Evolutionary conservation across 768 basidiomycete species (phyloP).

Genomic region (Ramaria sp.): DNA sequence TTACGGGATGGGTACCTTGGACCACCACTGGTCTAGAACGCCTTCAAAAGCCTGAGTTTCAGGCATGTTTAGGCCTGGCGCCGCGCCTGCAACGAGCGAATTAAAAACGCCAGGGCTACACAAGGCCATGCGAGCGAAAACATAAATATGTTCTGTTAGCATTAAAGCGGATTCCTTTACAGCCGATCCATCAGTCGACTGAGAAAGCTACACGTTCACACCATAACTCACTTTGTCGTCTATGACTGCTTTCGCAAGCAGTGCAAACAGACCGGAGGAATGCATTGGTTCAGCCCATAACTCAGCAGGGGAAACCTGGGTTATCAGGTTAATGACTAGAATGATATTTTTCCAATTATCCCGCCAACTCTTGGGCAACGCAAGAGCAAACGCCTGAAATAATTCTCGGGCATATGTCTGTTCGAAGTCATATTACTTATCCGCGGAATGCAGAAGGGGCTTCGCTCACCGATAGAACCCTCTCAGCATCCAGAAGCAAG

Average conservation of each 20-base stretch:
- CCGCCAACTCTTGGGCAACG: constrained; percentile 36
- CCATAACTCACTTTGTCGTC: constrained; percentile 48
- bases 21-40: constrained; percentile 75
- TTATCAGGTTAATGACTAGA: constrained; percentile 43
- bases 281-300: constrained; percentile 71
- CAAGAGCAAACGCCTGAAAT: constrained; percentile 43
- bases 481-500: constrained; percentile 53
- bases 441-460: neutral
- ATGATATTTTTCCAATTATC: constrained; percentile 47
- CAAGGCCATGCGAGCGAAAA: constrained; percentile 65
- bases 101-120: constrained; percentile 57
- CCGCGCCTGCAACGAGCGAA: constrained; percentile 56
- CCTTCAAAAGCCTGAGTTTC: constrained; percentile 52
- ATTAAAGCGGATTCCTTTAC: constrained; percentile 17
- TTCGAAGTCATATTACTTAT: neutral
- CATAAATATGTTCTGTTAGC: constrained; percentile 58
- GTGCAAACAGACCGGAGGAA: constrained; percentile 58
- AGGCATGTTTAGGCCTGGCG: constrained; percentile 31
- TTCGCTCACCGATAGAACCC: constrained; percentile 49
- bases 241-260: constrained; percentile 45
- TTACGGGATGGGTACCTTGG: constrained; percentile 40
- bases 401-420: constrained; percentile 47
- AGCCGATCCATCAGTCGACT: constrained; percentile 27
- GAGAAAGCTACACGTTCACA: constrained; percentile 5
- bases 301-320: constrained; percentile 50